Conservation (phyloP, 2,329 filamentous ascomycete genomes). For the Ophiostoma quercus region DNA sequence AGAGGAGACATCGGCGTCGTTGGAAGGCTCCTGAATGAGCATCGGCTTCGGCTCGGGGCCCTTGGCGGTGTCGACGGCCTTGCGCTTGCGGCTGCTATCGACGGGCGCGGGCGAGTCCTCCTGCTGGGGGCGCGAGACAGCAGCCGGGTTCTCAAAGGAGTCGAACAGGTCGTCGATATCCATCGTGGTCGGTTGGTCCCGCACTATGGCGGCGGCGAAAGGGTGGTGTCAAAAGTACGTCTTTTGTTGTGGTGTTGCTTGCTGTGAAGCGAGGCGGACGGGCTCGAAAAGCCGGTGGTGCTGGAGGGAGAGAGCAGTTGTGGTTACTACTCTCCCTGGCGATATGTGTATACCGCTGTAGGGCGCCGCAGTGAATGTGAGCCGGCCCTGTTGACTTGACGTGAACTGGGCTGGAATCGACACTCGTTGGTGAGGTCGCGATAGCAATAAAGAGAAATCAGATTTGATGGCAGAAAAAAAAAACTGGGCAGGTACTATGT, state of each 20-base stretch:
- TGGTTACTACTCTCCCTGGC: background rate
- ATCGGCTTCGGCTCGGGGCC: slow-evolving; percentile 25
- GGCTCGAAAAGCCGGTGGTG: background rate
- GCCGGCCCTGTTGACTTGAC: slow-evolving; percentile 13
- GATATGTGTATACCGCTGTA: background rate
- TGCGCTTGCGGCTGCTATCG: slow-evolving; percentile 72
- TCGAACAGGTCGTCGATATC: slow-evolving; percentile 75
- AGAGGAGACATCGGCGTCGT: slow-evolving; percentile 31
- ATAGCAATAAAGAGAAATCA: slow-evolving; percentile 11
- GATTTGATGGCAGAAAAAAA: slow-evolving; percentile 18
- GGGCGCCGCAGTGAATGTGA: background rate
- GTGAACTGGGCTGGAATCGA: slow-evolving; percentile 14
- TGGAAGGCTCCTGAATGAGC: slow-evolving; percentile 34
- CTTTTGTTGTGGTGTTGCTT: background rate
- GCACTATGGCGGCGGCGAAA: background rate
- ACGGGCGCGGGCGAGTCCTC: slow-evolving; percentile 40
- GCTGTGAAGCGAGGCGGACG: background rate
- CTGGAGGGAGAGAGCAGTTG: background rate
- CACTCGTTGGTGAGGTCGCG: slow-evolving; percentile 8
- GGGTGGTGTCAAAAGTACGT: slow-evolving; percentile 1
- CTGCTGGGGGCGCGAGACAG: slow-evolving; percentile 36
- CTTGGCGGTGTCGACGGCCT: slow-evolving; percentile 52
- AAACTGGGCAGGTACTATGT: slow-evolving; percentile 17
- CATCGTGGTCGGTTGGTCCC: slow-evolving; percentile 21
- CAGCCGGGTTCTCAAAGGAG: slow-evolving; percentile 66